phyloP scores from a whole-genome alignment of 768 basidiomycete species.

The Pleurotus djamor region DNA sequence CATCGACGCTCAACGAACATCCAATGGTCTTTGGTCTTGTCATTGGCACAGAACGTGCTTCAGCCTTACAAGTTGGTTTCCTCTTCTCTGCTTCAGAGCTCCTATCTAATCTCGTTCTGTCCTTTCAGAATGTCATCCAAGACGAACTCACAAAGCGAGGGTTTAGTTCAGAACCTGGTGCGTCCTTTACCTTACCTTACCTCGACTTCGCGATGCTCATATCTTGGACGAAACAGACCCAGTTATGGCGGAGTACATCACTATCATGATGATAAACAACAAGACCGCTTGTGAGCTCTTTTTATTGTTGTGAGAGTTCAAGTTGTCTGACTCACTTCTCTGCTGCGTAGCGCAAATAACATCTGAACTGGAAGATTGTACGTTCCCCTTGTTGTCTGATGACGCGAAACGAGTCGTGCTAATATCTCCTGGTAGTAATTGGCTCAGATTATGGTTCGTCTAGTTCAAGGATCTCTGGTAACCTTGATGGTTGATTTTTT shows the following conservation, averaged over 20 bases:
- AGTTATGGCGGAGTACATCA: slow-evolving; percentile 94
- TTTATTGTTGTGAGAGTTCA: neutral
- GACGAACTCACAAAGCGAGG: slow-evolving; percentile 76
- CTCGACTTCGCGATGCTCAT: slow-evolving; percentile 5
- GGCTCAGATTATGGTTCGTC: slow-evolving; percentile 77
- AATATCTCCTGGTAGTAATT: slow-evolving; percentile 45
- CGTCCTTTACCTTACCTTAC: slow-evolving; percentile 22
- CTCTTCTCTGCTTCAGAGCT: neutral
- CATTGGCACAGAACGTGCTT: slow-evolving; percentile 77
- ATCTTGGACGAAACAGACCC: slow-evolving; percentile 48
- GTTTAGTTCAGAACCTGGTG: slow-evolving; percentile 76
- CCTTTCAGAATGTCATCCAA: slow-evolving; percentile 58
- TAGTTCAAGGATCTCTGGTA: neutral
- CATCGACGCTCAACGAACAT: slow-evolving; percentile 57
- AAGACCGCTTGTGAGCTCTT: slow-evolving; percentile 68
- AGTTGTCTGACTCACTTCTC: neutral
- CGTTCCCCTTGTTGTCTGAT: slow-evolving; percentile 15
- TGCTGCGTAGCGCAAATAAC: slow-evolving; percentile 71
- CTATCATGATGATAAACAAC: slow-evolving; percentile 93
- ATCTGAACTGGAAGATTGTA: slow-evolving; percentile 83
- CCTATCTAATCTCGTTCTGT: neutral
- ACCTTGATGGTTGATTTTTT: slow-evolving; percentile 5
- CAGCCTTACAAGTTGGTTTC: slow-evolving; percentile 58
- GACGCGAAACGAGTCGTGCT: neutral
- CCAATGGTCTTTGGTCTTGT: slow-evolving; percentile 75